These are phyloP conservation scores for Neodidymelliopsis sp. DNA, from an alignment of 2,329 filamentous ascomycete genomes.

Conservation along the genomic window DNA sequence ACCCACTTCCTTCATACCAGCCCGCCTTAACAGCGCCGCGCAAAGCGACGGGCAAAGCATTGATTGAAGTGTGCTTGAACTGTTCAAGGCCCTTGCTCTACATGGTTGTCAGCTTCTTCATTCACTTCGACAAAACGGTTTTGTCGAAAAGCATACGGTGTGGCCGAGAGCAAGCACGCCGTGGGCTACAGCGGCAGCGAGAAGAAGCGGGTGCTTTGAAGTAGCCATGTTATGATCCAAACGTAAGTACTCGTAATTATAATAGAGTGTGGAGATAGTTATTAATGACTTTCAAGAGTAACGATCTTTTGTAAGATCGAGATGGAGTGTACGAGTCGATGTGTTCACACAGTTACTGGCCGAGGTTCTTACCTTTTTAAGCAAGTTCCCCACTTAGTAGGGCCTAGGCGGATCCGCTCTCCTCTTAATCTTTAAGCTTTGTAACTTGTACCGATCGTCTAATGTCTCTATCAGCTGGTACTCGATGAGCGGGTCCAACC, in stretches of 20 bases:
- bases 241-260: no score
- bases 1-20: constrained; percentile 49
- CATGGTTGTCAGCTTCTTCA: background rate
- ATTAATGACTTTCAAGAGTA: background rate
- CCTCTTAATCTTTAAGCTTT: no score
- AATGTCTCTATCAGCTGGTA: no score
- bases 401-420: constrained; percentile 1
- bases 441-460: no score
- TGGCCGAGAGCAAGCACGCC: constrained; percentile 44
- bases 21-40: constrained; percentile 43
- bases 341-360: background rate
- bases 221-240: constrained; percentile 4
- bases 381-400: constrained; percentile 3
- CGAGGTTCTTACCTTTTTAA: constrained; percentile 8
- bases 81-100: constrained; percentile 46
- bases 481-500: no score
- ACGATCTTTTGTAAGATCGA: background rate
- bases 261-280: background rate
- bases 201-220: constrained; percentile 35
- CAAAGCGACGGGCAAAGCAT: constrained; percentile 35
- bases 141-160: constrained; percentile 31
- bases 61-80: constrained; percentile 45
- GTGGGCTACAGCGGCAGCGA: constrained; percentile 37
- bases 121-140: background rate
- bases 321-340: constrained; percentile 8